Conservation (phyloP, 352 stramenopile genomes). For the Phytophthora macrochlamydospora region DNA sequence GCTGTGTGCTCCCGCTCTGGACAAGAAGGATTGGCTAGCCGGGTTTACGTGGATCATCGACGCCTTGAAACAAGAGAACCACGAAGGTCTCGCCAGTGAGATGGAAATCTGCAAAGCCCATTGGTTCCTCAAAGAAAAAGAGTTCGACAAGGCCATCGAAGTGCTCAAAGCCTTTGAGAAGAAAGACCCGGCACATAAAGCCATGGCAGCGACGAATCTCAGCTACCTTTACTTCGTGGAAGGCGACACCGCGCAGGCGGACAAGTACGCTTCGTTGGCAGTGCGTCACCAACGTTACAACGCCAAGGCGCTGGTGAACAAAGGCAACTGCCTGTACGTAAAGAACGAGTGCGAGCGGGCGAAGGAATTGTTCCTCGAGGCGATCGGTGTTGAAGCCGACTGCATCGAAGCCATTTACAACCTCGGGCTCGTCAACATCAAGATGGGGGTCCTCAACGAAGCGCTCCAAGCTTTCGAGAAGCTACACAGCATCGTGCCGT, state of each 20-base stretch:
- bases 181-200: slow-evolving; percentile 93
- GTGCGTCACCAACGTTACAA: slow-evolving; percentile 96
- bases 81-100: slow-evolving; percentile 92
- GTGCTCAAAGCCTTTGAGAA: slow-evolving; percentile 96
- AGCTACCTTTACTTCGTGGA: slow-evolving; percentile 98
- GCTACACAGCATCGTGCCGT: slow-evolving; percentile 95
- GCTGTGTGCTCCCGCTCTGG: slow-evolving; percentile 92
- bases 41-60: slow-evolving; percentile 96
- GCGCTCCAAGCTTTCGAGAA: slow-evolving; percentile 97
- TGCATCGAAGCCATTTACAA: slow-evolving; percentile 98
- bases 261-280: slow-evolving; percentile 92
- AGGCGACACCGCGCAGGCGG: slow-evolving; percentile 88
- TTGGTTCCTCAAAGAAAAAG: slow-evolving; percentile 91
- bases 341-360: slow-evolving; percentile 93
- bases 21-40: slow-evolving; percentile 91
- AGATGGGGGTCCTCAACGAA: slow-evolving; percentile 90
- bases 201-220: slow-evolving; percentile 95
- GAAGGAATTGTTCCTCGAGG: slow-evolving; percentile 96
- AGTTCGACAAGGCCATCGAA: slow-evolving; percentile 94
- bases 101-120: slow-evolving; percentile 91
- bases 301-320: slow-evolving; percentile 97
- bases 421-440: slow-evolving; percentile 90
- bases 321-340: slow-evolving; percentile 96
- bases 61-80: slow-evolving; percentile 88
- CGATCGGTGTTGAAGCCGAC: slow-evolving; percentile 93